Evolutionary conservation across 169 alveolate genomes (phyloP).

Genomic region (Plasmodium knowlesi): DNA sequence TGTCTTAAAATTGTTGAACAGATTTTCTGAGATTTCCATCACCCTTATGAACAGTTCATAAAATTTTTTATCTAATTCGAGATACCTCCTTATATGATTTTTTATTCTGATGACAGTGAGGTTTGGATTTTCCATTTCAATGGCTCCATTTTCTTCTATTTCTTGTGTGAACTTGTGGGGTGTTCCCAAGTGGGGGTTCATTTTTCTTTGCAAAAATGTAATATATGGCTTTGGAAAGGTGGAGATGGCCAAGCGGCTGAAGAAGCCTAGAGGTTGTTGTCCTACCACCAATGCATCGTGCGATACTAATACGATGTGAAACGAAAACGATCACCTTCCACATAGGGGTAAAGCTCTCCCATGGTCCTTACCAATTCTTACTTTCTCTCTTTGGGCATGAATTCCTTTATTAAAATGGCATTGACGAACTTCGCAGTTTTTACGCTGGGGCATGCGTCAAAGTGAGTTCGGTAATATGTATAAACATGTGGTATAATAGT

Average conservation of each 20-base stretch:
- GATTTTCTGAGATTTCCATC: neutral
- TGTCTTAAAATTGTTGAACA: neutral
- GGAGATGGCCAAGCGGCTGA: neutral
- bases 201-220: neutral
- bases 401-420: neutral
- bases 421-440: neutral
- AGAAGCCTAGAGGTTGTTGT: neutral
- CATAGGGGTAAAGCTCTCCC: neutral
- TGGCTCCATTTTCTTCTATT: neutral
- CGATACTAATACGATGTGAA: neutral
- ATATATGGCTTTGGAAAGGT: neutral
- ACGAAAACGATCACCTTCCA: neutral
- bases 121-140: neutral
- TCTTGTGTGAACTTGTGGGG: neutral
- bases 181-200: neutral
- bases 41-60: conserved; percentile 18
- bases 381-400: neutral
- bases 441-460: neutral
- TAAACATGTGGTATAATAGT: neutral
- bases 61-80: conserved; percentile 47
- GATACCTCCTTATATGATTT: conserved; percentile 18
- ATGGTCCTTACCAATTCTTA: neutral
- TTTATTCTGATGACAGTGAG: neutral
- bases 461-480: neutral
- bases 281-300: neutral